Base-by-base conservation (phyloP, 2,329 filamentous ascomycete genomes). In the Fusarium sambucinum region DNA sequence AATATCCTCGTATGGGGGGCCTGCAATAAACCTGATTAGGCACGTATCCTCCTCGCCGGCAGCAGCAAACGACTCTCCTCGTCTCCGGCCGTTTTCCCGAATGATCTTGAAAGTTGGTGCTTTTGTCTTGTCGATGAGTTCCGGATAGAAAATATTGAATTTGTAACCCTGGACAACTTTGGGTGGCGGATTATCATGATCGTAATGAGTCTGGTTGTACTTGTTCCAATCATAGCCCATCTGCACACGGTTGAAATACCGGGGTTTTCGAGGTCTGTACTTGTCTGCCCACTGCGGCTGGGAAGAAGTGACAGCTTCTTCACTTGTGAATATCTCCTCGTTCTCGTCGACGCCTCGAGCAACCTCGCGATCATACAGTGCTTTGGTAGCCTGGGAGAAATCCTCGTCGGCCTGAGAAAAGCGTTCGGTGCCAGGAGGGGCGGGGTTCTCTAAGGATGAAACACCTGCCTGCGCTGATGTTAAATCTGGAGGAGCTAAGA, bases 141-240 rank as follows among this genome's bases (percentile, higher is more conserved):
- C 96, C 0, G 96, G 96, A 76, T 99, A 99, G 81, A 99, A 99
- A 52, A 99, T 95, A 81, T 99, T 98, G 86, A 99, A 99, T 79
- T 97, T 97, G 85, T 99, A 99, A 58, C 96, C 96, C 78, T 99
- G 96, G 13, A 99, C 96, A 9, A 99, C 95, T 81, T 97, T 97
- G 27, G 96, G 96, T 2, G 96, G 96, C 3, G 96, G 96, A 75
- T 98, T 97, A 77, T 98, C 95, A 78, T 97, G 93, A 78, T 98
- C 96, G 81, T 99, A 99, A 80, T 99, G 96, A 14, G 96, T 99
- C 81, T 99, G 96, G 76, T 99, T 99, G 86, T 99, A 99, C 80
- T 99, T 99, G 84, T 99, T 99, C 96, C 96, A 99, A 79, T 99
- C 96, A 79, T 98, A 99, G 54, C 96, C 96, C 92, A 97, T 97